Percentiles rank a stretch among this genome's conserved stretches.
Conservation (phyloP, 495 filamentous ascomycete genomes). For the Penicillium argentinense region DNA sequence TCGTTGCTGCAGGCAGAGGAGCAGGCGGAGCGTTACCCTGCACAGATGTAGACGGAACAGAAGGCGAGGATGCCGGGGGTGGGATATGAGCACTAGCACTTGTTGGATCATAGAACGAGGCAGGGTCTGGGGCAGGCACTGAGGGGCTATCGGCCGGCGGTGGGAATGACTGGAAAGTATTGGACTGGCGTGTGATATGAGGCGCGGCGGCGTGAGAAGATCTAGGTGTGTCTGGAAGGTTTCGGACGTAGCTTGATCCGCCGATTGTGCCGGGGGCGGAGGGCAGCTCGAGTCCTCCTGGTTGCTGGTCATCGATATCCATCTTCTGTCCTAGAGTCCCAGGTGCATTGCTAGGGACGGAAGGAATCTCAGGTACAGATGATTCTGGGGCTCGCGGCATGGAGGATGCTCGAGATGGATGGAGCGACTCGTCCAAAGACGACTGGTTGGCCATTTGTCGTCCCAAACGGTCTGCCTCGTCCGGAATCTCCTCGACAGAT, state of each 20-base stretch:
- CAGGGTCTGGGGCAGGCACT: constrained; percentile 28
- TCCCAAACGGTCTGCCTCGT: constrained; percentile 45
- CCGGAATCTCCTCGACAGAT: constrained; percentile 55
- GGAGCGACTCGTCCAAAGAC: constrained; percentile 46
- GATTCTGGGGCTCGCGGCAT: constrained; percentile 33
- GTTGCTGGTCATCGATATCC: constrained; percentile 19
- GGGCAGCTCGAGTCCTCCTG: constrained; percentile 36
- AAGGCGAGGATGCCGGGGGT: constrained; percentile 23
- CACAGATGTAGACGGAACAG: constrained; percentile 17
- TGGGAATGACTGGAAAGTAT: constrained; percentile 49
- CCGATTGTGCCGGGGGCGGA: constrained; percentile 39
- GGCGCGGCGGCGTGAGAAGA: constrained; percentile 14
- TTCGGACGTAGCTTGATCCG: constrained; percentile 22
- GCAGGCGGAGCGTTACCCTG: constrained; percentile 16
- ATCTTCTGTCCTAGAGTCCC: constrained; percentile 14
- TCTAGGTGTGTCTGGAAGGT: constrained; percentile 43
- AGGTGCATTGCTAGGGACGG: constrained; percentile 24
- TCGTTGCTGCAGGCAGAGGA: constrained; percentile 20
- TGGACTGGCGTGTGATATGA: constrained; percentile 17
- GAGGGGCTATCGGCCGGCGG: constrained; percentile 34
- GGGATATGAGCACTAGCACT: constrained; percentile 19
- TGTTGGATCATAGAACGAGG: constrained; percentile 33
- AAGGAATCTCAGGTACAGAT: constrained; percentile 23
- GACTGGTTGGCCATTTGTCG: constrained; percentile 38
- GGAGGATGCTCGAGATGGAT: constrained; percentile 51